These are phyloP conservation scores for Chlamydomonas sp. DNA, from an alignment of 139 green algal genomes.

Conservation along the genomic window DNA sequence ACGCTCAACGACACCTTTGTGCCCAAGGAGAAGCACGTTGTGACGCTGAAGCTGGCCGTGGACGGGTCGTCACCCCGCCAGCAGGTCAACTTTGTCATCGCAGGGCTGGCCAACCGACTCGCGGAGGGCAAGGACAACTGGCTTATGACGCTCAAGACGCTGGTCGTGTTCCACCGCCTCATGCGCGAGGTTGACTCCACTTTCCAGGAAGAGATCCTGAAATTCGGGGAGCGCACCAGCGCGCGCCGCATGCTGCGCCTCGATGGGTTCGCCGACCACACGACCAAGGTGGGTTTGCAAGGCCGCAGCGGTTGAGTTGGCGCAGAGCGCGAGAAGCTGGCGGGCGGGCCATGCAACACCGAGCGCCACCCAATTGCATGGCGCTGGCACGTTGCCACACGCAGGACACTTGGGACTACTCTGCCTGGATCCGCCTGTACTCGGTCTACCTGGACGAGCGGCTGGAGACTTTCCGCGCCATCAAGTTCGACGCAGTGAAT, in stretches of 20 bases:
- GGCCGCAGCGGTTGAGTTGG: no score
- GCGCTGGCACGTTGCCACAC: no score
- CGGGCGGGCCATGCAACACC: no score
- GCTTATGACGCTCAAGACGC: slow-evolving; percentile 69
- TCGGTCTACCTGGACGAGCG: slow-evolving; percentile 86
- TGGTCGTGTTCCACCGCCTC: slow-evolving; percentile 79
- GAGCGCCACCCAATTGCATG: no score
- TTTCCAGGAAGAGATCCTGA: slow-evolving; percentile 48
- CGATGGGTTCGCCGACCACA: slow-evolving; percentile 59
- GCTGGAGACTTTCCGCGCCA: slow-evolving; percentile 52
- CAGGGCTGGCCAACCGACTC: slow-evolving; percentile 37
- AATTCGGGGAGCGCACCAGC: slow-evolving; percentile 41
- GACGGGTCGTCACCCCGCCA: slow-evolving; percentile 9
- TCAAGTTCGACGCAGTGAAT: slow-evolving; percentile 47
- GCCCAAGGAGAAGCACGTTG: slow-evolving; percentile 95
- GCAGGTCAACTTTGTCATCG: slow-evolving; percentile 44
- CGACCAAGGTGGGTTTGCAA: slow-evolving; percentile 28
- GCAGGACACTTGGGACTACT: slow-evolving; percentile 71
- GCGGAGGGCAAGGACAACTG: slow-evolving; percentile 32
- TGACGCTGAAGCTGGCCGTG: slow-evolving; percentile 44
- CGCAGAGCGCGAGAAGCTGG: no score
- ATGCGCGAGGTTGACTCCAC: slow-evolving; percentile 66
- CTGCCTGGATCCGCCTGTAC: slow-evolving; percentile 83
- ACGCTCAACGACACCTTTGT: slow-evolving; percentile 71
- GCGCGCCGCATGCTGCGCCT: slow-evolving; percentile 51